These are phyloP conservation scores for Eutrema japonicum DNA, from an alignment of 345 rosid genomes.

Conservation along the genomic window DNA sequence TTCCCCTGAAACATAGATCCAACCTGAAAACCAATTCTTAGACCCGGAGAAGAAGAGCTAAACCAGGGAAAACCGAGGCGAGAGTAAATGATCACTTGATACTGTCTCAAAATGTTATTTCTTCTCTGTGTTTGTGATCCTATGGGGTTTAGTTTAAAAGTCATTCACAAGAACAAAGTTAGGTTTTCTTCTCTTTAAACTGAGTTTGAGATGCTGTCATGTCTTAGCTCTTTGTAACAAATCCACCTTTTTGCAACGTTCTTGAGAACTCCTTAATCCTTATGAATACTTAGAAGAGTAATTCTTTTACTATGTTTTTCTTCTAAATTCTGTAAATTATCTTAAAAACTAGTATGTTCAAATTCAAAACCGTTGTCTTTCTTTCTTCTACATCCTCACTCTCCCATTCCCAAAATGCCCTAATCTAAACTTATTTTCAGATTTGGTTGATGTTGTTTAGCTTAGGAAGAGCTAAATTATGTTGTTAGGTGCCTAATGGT, in stretches of 20 bases:
- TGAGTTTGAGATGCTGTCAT: conserved; percentile 5
- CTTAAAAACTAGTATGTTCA: too few relatives aligned
- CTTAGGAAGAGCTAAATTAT: too few relatives aligned
- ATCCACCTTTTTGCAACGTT: neutral
- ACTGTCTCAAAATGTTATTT: conserved; percentile 8
- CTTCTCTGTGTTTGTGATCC: conserved; percentile 6
- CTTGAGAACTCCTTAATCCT: conserved; percentile 12
- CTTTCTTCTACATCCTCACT: too few relatives aligned
- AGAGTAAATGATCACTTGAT: conserved; percentile 15
- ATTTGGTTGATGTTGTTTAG: too few relatives aligned
- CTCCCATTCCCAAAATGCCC: too few relatives aligned
- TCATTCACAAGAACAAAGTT: conserved; percentile 8
- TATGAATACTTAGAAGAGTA: neutral
- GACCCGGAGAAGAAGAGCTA: conserved; percentile 13
- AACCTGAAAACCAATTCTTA: neutral
- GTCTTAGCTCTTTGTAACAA: conserved; percentile 12
- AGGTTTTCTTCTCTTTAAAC: conserved; percentile 7
- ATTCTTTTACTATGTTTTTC: neutral
- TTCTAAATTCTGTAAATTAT: neutral
- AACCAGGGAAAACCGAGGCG: conserved; percentile 21
- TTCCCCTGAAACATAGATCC: neutral
- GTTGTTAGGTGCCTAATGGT: too few relatives aligned
- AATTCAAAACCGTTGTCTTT: neutral
- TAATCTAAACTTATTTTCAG: too few relatives aligned
- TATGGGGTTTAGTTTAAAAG: conserved; percentile 14